Conservation (phyloP, 805 yeast genomes). For the Yamadazyma akitaensis region DNA sequence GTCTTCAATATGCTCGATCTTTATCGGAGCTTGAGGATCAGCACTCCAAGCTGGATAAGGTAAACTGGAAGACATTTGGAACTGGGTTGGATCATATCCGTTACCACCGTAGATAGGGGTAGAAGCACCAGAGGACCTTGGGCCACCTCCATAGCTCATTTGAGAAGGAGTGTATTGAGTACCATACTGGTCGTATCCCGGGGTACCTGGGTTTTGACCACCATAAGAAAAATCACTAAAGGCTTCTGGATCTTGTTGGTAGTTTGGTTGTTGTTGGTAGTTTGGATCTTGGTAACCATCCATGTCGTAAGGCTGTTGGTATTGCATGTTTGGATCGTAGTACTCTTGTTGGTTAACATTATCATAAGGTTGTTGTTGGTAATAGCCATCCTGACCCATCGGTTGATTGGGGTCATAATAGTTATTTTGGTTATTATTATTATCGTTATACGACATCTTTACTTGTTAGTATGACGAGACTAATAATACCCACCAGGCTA, state of each 20-base stretch:
- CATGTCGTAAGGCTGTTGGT: slow-evolving; percentile 47
- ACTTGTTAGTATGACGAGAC: slow-evolving; percentile 15
- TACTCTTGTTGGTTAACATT: slow-evolving; percentile 40
- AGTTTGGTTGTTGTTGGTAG: slow-evolving; percentile 35
- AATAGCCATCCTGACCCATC: slow-evolving; percentile 28
- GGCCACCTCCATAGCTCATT: slow-evolving; percentile 78
- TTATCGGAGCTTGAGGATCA: slow-evolving; percentile 83
- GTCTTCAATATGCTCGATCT: slow-evolving; percentile 82
- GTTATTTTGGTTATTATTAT: slow-evolving; percentile 35
- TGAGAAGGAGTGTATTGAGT: slow-evolving; percentile 82
- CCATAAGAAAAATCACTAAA: slow-evolving; percentile 69
- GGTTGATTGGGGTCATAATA: slow-evolving; percentile 47
- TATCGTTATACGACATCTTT: slow-evolving; percentile 59
- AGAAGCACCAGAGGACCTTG: slow-evolving; percentile 83
- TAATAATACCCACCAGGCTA: background rate
- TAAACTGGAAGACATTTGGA: slow-evolving; percentile 72
- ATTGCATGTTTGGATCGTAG: slow-evolving; percentile 44
- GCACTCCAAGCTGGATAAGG: slow-evolving; percentile 99
- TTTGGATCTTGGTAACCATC: slow-evolving; percentile 45
- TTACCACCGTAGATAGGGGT: slow-evolving; percentile 86
- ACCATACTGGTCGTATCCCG: slow-evolving; percentile 65
- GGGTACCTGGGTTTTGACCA: slow-evolving; percentile 49
- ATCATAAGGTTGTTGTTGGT: slow-evolving; percentile 29
- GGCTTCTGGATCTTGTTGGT: slow-evolving; percentile 54
- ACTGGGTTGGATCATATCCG: slow-evolving; percentile 58